Conservation (phyloP, 257 asterid species). For the Penstemon newberryi region DNA sequence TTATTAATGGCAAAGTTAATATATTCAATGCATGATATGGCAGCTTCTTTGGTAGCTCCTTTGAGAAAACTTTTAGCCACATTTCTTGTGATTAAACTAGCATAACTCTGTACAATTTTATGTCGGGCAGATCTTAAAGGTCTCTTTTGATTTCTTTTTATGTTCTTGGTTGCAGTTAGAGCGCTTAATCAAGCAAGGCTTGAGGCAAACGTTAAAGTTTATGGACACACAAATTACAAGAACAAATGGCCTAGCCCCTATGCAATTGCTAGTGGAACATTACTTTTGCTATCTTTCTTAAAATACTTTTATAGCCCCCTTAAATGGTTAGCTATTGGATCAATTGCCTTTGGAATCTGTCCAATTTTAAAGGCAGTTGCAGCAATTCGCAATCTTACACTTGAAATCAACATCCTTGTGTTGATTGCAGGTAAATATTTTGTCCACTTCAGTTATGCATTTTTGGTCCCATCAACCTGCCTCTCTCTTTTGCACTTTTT, state of each 20-base stretch:
- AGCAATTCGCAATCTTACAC: conserved; percentile 43
- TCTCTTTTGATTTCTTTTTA: no score
- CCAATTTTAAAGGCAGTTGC: conserved; percentile 57
- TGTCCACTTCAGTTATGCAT: no score
- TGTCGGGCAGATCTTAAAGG: no score
- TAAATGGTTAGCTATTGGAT: conserved; percentile 67
- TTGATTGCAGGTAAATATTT: conserved; percentile 59
- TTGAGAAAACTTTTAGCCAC: no score
- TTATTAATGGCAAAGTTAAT: no score
- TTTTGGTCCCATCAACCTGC: no score
- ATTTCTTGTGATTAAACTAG: no score
- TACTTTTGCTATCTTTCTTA: conserved; percentile 54
- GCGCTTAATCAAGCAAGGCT: conserved; percentile 74
- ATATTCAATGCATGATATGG: no score
- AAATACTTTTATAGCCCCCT: conserved; percentile 51
- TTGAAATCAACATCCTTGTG: conserved; percentile 76
- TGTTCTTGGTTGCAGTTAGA: conserved; percentile 47
- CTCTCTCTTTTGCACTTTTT: no score
- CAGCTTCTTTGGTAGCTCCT: no score
- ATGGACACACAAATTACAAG: conserved; percentile 41
- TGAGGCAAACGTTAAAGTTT: conserved; percentile 60
- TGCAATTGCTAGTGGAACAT: conserved; percentile 53
- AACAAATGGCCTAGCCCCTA: conserved; percentile 82
- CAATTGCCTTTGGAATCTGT: conserved; percentile 60
- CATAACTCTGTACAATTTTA: no score